These are phyloP conservation scores for Leccinum griseonigrum DNA, from an alignment of 1,284 basidiomycete genomes.

Conservation along the genomic window DNA sequence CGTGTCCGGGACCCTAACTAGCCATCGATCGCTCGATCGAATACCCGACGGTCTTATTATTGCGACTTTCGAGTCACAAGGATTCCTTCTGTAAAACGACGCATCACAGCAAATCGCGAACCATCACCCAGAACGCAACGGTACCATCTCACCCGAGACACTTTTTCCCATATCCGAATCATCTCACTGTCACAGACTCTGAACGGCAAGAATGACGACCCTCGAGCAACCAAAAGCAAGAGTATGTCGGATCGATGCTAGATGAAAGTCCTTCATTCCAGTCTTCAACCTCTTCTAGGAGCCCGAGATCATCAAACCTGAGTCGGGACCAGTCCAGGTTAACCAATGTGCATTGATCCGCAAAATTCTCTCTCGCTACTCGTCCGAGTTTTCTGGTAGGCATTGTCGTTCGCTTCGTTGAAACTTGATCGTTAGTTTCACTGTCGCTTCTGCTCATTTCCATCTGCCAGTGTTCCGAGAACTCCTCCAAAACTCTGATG, in stretches of 20 bases:
- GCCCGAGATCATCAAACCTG: not conserved
- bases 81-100: too few relatives aligned
- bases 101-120: too few relatives aligned
- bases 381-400: constrained; percentile 76
- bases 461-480: constrained; percentile 74
- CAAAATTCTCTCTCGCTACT: constrained; percentile 84
- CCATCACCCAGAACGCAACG: too few relatives aligned
- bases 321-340: constrained; percentile 82
- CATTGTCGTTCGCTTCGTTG: not conserved
- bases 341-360: constrained; percentile 92
- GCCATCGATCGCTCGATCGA: too few relatives aligned
- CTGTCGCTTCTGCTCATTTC: not conserved
- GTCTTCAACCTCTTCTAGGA: constrained; percentile 21
- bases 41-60: too few relatives aligned
- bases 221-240: not conserved
- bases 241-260: not conserved
- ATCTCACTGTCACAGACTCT: not conserved
- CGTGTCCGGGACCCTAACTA: too few relatives aligned
- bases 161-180: not conserved
- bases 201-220: not conserved
- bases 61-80: too few relatives aligned
- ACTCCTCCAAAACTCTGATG: constrained; percentile 92
- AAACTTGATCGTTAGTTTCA: not conserved
- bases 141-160: too few relatives aligned
- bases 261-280: not conserved